Evolutionary conservation across 176 grass and related monocot species (phyloP).

Genomic region (Avena insularis): DNA sequence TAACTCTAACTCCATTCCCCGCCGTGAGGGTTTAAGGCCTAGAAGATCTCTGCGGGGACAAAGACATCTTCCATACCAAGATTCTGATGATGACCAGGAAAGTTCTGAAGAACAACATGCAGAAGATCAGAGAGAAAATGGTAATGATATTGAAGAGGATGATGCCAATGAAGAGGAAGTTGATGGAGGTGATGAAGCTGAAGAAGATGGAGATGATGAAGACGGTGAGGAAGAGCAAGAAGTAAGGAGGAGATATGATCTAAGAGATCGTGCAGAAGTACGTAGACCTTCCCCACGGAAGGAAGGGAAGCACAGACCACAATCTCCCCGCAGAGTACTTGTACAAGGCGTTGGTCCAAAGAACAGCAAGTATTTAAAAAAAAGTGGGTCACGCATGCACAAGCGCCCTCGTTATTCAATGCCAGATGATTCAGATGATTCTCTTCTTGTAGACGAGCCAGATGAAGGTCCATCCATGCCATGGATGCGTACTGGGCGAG

Average conservation of each 20-base stretch:
- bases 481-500: slow-evolving; percentile 77
- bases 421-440: slow-evolving; percentile 98
- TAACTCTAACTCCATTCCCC: slow-evolving; percentile 72
- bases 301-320: slow-evolving; percentile 78
- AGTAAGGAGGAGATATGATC: slow-evolving; percentile 90
- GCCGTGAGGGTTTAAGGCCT: slow-evolving; percentile 89
- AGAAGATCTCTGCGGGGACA: slow-evolving; percentile 69
- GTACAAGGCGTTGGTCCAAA: slow-evolving; percentile 84
- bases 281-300: slow-evolving; percentile 71
- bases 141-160: slow-evolving; percentile 90
- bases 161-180: slow-evolving; percentile 72
- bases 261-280: slow-evolving; percentile 86
- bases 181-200: slow-evolving; percentile 88
- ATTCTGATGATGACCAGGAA: slow-evolving; percentile 84
- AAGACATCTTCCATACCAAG: slow-evolving; percentile 67
- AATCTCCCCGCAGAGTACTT: slow-evolving; percentile 85
- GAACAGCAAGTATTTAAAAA: slow-evolving; percentile 84
- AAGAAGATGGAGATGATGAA: slow-evolving; percentile 96
- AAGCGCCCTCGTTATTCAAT: slow-evolving; percentile 74
- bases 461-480: slow-evolving; percentile 81
- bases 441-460: slow-evolving; percentile 95
- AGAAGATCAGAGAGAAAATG: slow-evolving; percentile 79
- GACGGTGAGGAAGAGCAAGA: slow-evolving; percentile 94
- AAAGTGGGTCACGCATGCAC: slow-evolving; percentile 88
- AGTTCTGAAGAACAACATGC: slow-evolving; percentile 73